These are phyloP conservation scores for Colletotrichum sp. DNA, from an alignment of 2,329 filamentous ascomycete genomes.

Conservation along the genomic window DNA sequence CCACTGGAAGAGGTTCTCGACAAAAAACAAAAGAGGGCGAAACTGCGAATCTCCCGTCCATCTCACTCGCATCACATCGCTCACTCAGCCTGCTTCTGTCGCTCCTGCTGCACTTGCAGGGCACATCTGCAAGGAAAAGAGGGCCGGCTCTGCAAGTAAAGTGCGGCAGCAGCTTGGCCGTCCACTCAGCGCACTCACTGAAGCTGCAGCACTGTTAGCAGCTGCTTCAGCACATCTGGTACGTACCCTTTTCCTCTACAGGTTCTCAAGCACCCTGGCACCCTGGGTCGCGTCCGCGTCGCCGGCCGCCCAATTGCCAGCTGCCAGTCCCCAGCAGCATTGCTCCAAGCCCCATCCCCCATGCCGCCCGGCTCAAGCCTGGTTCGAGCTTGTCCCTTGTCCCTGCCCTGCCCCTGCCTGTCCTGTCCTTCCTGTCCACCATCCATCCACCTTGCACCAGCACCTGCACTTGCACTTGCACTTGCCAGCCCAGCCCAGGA, in stretches of 20 bases:
- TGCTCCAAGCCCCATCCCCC: background rate
- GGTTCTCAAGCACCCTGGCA: background rate
- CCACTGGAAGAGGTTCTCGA: background rate
- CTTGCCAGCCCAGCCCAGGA: background rate
- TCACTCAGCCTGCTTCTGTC: slow-evolving; percentile 6
- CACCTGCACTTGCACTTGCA: background rate
- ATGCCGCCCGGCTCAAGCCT: background rate
- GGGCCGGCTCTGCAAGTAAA: slow-evolving; percentile 15
- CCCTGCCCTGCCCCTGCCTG: background rate
- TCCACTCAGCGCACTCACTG: background rate
- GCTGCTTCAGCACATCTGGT: background rate
- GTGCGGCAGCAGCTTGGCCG: background rate
- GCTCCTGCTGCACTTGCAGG: slow-evolving; percentile 16
- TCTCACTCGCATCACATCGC: background rate
- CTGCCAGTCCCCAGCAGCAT: background rate
- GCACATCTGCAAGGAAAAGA: slow-evolving; percentile 22
- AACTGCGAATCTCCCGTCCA: background rate
- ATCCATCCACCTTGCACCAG: background rate
- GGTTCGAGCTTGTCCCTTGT: slow-evolving; percentile 16
- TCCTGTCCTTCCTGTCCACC: background rate
- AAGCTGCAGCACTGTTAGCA: background rate
- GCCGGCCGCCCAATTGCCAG: background rate
- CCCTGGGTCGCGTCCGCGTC: background rate
- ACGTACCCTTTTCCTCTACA: background rate
- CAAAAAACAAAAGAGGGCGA: background rate